phyloP scores from a whole-genome alignment of 148 eudicot genomes.

The Salicornia ramosissima region DNA sequence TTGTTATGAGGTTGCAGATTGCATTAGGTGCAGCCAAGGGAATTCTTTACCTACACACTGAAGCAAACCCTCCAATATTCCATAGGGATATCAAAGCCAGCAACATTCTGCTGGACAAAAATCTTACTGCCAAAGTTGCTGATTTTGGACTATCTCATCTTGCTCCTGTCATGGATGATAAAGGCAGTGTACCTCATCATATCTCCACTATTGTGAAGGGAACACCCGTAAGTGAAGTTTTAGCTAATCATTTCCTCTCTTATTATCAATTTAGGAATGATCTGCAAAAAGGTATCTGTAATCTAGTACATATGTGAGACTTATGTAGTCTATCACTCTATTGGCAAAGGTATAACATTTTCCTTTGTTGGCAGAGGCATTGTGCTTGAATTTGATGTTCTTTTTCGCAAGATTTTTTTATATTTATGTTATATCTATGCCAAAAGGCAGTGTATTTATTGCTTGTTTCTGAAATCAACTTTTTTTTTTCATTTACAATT shows the following conservation, averaged over 20 bases:
- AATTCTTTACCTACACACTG: conserved; percentile 81
- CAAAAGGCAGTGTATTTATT: too few species aligned
- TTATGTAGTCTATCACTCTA: neutral
- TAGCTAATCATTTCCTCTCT: neutral
- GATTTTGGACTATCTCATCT: conserved; percentile 90
- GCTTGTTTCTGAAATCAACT: neutral
- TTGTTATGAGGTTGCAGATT: conserved; percentile 57
- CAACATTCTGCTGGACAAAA: conserved; percentile 73
- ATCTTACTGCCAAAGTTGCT: conserved; percentile 75
- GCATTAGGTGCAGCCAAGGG: conserved; percentile 84
- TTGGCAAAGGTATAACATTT: neutral
- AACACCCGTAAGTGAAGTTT: conserved; percentile 65
- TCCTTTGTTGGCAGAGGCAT: neutral
- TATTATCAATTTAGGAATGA: neutral
- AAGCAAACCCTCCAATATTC: conserved; percentile 88
- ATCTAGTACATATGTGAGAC: neutral
- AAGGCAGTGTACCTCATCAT: conserved; percentile 45
- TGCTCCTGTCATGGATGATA: conserved; percentile 70
- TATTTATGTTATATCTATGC: neutral
- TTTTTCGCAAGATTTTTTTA: too few species aligned
- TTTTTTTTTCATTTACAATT: neutral
- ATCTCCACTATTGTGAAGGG: conserved; percentile 87
- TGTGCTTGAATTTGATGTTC: neutral
- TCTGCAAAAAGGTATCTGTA: neutral
- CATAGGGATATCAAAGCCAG: conserved; percentile 89